Evolutionary conservation across 78 protist species (phyloP), one percentile per base, ranked within the genome.

Genomic region (Monosiga brevicollis): DNA sequence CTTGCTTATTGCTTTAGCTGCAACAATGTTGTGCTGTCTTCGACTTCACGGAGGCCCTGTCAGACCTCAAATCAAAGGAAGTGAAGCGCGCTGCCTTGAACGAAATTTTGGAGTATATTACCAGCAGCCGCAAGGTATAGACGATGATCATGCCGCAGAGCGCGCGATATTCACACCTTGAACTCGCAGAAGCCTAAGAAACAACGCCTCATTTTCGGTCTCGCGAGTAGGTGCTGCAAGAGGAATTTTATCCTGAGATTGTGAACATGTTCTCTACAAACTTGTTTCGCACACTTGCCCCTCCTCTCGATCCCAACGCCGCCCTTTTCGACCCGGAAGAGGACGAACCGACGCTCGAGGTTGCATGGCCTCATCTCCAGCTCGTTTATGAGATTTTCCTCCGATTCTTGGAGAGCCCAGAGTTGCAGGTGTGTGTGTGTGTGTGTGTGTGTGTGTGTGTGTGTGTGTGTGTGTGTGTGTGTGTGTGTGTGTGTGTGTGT

Each of bases 321-420:
- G 91, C 86, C 9, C 89, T 83, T 76, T 91, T 86, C 26, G 97
- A 91, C 83, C 94, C 94, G 11, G 93, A 88, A 40, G 88, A 83
- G 76, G 96, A 94, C 70, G 97, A 92, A 84, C 96, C 97, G 0
- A 88, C 83, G 72, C 84, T 90, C 11, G 99, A 96, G 82, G 85
- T 94, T 10, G 89, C 96, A 22, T 95, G 97, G 97, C 95, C 95
- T 0, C 96, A 93, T 36, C 83, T 94, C 36, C 96, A 90, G 87
- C 72, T 83, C 2, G 95, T 88, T 0, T 93, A 96, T 83, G 96
- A 94, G 81, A 42, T 93, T 29, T 83, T 96, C 84, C 86, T 94
- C 29, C 90, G 98, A 32, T 94, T 96, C 78, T 81, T 96, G 40
- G 95, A 94, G 82, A 91, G 94, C 26, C 75, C 88, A 1, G 89